Evolutionary conservation across 805 yeast genomes (phyloP).

Genomic region (Metschnikowia lachancei): DNA sequence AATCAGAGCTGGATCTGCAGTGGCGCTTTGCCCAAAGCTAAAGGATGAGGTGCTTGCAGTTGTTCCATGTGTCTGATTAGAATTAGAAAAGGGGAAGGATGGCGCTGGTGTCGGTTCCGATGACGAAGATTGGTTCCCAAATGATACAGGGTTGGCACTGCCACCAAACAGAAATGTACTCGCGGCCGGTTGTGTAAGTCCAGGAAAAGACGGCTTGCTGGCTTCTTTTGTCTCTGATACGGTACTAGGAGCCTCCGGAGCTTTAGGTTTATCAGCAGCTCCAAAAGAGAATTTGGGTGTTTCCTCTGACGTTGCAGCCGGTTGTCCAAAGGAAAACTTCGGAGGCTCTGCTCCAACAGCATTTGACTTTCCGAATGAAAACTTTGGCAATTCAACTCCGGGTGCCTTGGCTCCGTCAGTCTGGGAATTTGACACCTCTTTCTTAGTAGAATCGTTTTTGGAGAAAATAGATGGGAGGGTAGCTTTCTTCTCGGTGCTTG

Average conservation of each 20-base stretch:
- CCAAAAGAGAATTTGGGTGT: constrained; percentile 22
- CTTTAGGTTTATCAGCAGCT: neutral
- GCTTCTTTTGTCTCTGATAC: neutral
- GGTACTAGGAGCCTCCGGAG: neutral
- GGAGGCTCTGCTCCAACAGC: constrained; percentile 10
- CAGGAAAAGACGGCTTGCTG: neutral
- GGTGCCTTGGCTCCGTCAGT: neutral
- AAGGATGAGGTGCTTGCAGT: constrained; percentile 12
- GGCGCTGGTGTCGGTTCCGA: constrained; percentile 14
- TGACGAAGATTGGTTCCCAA: constrained; percentile 7
- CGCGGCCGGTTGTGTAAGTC: neutral
- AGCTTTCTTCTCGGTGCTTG: neutral
- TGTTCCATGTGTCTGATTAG: constrained; percentile 4
- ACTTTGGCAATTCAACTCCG: constrained; percentile 5
- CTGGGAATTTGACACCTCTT: neutral
- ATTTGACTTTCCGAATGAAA: constrained; percentile 15
- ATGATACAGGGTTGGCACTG: neutral
- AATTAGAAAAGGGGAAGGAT: constrained; percentile 13
- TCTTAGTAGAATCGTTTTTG: neutral
- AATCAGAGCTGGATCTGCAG: constrained; percentile 34
- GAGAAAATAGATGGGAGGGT: neutral
- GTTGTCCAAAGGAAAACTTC: constrained; percentile 11
- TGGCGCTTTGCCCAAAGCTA: constrained; percentile 21
- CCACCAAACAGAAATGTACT: constrained; percentile 4
- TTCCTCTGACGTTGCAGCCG: constrained; percentile 4